Percentiles rank a stretch among this genome's conserved stretches.
Conservation (phyloP, 192 early-diverging fungal genomes). For the Coemansia sp. region DNA sequence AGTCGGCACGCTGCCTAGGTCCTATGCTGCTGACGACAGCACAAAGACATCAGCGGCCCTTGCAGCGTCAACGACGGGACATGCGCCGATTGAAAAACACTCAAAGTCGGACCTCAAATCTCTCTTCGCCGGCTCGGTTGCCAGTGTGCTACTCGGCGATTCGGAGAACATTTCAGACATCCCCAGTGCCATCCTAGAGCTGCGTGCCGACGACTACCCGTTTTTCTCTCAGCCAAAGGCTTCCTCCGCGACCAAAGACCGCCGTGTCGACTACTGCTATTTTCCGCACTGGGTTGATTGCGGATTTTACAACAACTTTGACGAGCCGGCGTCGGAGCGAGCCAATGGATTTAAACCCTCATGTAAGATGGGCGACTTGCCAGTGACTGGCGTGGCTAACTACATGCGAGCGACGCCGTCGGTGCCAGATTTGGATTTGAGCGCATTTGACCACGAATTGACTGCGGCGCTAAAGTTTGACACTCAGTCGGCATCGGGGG, state of each 20-base stretch:
- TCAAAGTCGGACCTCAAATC: neutral
- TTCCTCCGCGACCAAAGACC: neutral
- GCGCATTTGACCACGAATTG: conserved; percentile 16
- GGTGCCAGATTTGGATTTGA: conserved; percentile 27
- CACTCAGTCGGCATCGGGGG: neutral
- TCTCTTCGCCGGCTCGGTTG: neutral
- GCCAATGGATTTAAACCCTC: conserved; percentile 20
- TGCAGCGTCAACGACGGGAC: neutral
- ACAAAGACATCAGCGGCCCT: neutral
- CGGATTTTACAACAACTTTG: conserved; percentile 73
- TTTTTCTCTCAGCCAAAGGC: conserved; percentile 9
- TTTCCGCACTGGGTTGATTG: conserved; percentile 93
- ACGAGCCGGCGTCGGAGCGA: conserved; percentile 16
- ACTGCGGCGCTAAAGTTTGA: conserved; percentile 13
- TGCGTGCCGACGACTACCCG: conserved; percentile 24
- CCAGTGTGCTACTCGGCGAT: neutral
- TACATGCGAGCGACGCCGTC: conserved; percentile 29
- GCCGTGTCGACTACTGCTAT: conserved; percentile 50
- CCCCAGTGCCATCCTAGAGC: conserved; percentile 21
- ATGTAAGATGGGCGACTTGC: conserved; percentile 44
- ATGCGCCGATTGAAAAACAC: neutral
- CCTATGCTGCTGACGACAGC: neutral
- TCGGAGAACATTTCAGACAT: conserved; percentile 15
- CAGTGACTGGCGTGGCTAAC: conserved; percentile 25
- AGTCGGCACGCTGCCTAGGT: neutral